These are phyloP conservation scores for Cyberlindnera japonica DNA, from an alignment of 805 yeast species.

Conservation along the genomic window DNA sequence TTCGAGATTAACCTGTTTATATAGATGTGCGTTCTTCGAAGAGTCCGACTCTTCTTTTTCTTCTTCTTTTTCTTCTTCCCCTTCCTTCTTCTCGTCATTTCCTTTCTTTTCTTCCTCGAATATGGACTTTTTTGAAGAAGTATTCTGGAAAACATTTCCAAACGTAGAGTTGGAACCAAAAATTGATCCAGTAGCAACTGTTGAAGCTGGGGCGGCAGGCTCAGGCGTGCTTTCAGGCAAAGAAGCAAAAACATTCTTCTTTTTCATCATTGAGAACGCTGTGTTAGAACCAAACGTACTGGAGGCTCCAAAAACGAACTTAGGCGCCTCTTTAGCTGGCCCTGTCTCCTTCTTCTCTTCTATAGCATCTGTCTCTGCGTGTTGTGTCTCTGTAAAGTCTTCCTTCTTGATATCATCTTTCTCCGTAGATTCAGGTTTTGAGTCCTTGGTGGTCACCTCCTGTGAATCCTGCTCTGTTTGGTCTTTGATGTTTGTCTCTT, in stretches of 20 bases:
- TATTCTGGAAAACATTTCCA: conserved; percentile 52
- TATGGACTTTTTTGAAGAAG: conserved; percentile 52
- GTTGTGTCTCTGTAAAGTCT: conserved; percentile 12
- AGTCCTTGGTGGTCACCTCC: not conserved
- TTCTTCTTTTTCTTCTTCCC: conserved; percentile 17
- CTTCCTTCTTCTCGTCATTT: conserved; percentile 21
- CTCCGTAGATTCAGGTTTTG: not conserved
- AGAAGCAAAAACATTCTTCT: conserved; percentile 39
- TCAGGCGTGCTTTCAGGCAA: conserved; percentile 1
- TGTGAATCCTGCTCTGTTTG: conserved; percentile 1
- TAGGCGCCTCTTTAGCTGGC: conserved; percentile 28
- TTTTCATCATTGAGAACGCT: conserved; percentile 34
- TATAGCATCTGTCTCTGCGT: not conserved
- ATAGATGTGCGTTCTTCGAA: conserved; percentile 33
- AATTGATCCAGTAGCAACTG: conserved; percentile 20
- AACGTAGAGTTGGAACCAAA: conserved; percentile 48
- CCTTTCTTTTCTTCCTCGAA: conserved; percentile 38
- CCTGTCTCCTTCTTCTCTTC: conserved; percentile 2
- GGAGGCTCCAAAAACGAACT: conserved; percentile 54
- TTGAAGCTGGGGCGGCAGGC: conserved; percentile 17
- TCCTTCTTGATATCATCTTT: conserved; percentile 1
- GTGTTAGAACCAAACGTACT: conserved; percentile 42
- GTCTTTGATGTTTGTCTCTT: conserved; percentile 2
- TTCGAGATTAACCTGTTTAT: conserved; percentile 56
- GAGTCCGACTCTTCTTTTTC: conserved; percentile 19